These are phyloP conservation scores for Mortierella polycephala DNA, from an alignment of 371 early-diverging fungal genomes.

Conservation along the genomic window DNA sequence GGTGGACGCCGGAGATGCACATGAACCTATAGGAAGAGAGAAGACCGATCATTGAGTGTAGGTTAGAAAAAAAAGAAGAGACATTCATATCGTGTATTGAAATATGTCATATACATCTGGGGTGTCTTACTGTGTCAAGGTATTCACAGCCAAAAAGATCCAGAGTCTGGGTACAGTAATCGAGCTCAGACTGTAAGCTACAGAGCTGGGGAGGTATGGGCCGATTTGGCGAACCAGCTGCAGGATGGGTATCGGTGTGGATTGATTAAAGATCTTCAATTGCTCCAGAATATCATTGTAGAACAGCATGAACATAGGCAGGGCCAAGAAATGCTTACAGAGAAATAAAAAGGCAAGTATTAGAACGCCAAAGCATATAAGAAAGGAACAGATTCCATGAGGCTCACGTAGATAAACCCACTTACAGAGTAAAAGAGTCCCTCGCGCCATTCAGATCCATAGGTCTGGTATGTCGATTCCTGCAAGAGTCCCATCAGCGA, in stretches of 20 bases:
- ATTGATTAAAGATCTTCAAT: slow-evolving; percentile 61
- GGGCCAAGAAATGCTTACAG: slow-evolving; percentile 77
- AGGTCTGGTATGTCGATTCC: slow-evolving; percentile 82
- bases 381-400: not conserved
- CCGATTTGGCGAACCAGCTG: slow-evolving; percentile 50
- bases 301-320: slow-evolving; percentile 84
- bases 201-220: slow-evolving; percentile 28
- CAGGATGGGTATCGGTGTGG: slow-evolving; percentile 60
- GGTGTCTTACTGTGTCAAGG: slow-evolving; percentile 78
- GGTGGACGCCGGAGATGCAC: slow-evolving; percentile 90
- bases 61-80: slow-evolving; percentile 3
- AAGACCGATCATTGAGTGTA: not conserved
- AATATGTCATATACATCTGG: not conserved
- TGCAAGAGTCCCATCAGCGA: slow-evolving; percentile 87
- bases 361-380: not conserved
- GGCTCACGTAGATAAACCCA: not conserved
- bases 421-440: slow-evolving; percentile 88
- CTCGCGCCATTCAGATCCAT: slow-evolving; percentile 90
- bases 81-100: slow-evolving; percentile 17
- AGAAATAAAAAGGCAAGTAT: slow-evolving; percentile 4
- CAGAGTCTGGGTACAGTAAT: slow-evolving; percentile 71
- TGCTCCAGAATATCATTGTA: slow-evolving; percentile 70
- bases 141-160: slow-evolving; percentile 74
- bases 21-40: slow-evolving; percentile 60
- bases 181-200: slow-evolving; percentile 39